Evolutionary conservation across 805 yeast genomes (phyloP).

Genomic region (Komagataella pseudopastoris): DNA sequence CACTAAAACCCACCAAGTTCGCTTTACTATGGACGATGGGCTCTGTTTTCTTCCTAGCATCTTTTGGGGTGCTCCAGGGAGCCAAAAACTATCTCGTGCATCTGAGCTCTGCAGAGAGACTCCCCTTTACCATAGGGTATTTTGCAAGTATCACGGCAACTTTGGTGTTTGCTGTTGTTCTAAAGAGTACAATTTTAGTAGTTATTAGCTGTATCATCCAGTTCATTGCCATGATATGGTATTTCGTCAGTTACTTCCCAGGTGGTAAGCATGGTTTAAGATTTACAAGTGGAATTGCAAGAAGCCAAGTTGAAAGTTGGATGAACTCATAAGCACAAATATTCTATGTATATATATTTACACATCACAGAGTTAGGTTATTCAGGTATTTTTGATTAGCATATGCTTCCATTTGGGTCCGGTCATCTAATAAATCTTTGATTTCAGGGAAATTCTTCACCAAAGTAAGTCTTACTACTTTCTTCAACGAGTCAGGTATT

Average conservation of each 20-base stretch:
- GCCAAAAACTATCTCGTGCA: constrained; percentile 62
- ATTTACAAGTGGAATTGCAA: constrained; percentile 38
- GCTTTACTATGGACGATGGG: constrained; percentile 83
- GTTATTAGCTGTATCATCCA: constrained; percentile 59
- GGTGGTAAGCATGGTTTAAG: constrained; percentile 67
- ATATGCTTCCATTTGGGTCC: background rate
- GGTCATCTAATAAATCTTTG: constrained; percentile 3
- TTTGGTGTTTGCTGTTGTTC: constrained; percentile 50
- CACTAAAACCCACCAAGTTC: constrained; percentile 74
- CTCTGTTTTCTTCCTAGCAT: constrained; percentile 61
- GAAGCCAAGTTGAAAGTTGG: constrained; percentile 15
- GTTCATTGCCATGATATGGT: constrained; percentile 67
- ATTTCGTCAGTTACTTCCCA: constrained; percentile 83
- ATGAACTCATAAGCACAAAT: constrained; percentile 6
- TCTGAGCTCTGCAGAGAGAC: constrained; percentile 52
- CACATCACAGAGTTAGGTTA: background rate
- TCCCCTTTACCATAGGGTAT: constrained; percentile 62
- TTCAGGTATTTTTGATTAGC: background rate
- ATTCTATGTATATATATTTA: background rate
- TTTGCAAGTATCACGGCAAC: constrained; percentile 63
- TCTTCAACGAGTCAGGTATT: constrained; percentile 10
- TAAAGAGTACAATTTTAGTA: constrained; percentile 56
- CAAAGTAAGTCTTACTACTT: constrained; percentile 12
- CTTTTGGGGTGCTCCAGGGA: constrained; percentile 83
- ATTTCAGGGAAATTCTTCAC: constrained; percentile 8